These are phyloP conservation scores for Pythium apleroticum DNA, from an alignment of 352 stramenopile genomes.

Conservation along the genomic window DNA sequence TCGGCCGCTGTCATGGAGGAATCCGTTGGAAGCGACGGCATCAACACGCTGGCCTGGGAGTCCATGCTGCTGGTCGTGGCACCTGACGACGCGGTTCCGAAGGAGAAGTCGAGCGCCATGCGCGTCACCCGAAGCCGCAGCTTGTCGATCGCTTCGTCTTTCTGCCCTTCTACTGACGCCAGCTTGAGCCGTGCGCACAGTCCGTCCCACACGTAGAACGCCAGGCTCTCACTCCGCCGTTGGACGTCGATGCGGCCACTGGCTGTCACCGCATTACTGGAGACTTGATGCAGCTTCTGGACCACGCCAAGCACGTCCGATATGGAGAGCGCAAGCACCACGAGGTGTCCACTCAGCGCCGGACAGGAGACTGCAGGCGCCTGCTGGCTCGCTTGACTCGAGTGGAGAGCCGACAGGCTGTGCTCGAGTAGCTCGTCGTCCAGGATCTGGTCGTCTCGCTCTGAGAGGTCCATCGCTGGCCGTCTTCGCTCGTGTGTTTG, in stretches of 20 bases:
- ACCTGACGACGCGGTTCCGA: conserved; percentile 29
- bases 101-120: conserved; percentile 54
- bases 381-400: background rate
- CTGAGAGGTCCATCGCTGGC: conserved; percentile 18
- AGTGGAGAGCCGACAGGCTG: conserved; percentile 10
- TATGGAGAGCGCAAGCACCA: conserved; percentile 53
- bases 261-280: conserved; percentile 1
- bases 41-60: conserved; percentile 23
- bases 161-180: background rate
- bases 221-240: conserved; percentile 15
- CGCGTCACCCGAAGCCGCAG: conserved; percentile 45
- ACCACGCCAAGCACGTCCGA: conserved; percentile 44
- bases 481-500: background rate
- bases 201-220: conserved; percentile 36
- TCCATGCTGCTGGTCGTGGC: conserved; percentile 11
- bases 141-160: conserved; percentile 21
- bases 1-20: conserved; percentile 16
- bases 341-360: conserved; percentile 24
- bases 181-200: conserved; percentile 42
- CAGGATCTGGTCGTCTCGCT: conserved; percentile 14
- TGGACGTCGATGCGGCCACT: background rate
- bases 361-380: conserved; percentile 19
- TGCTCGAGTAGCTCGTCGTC: conserved; percentile 12
- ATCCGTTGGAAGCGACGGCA: conserved; percentile 15
- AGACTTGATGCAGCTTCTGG: conserved; percentile 31